Evolutionary conservation across 441 rosid species (phyloP).

Genomic region (Dalechampia spathulata): DNA sequence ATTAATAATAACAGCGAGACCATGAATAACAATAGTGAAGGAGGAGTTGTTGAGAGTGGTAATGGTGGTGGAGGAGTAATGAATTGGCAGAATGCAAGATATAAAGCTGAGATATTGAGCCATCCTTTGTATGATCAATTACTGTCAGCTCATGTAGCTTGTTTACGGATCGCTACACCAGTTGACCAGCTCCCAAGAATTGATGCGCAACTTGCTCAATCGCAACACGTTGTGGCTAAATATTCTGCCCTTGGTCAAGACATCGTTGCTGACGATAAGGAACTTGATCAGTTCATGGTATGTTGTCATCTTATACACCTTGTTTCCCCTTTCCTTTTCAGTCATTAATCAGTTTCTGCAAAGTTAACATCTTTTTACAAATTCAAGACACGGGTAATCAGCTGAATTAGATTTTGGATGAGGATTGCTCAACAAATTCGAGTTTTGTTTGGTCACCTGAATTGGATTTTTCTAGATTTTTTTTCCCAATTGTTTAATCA

Average conservation of each 20-base stretch:
- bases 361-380: background rate
- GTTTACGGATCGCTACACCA: constrained; percentile 92
- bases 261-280: constrained; percentile 71
- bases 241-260: constrained; percentile 80
- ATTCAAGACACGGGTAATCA: constrained; percentile 3
- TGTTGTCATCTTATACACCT: background rate
- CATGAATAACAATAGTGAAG: constrained; percentile 28
- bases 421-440: background rate
- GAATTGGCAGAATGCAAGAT: constrained; percentile 87
- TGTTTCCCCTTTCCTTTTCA: background rate
- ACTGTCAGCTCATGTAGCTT: constrained; percentile 88
- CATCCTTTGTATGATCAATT: constrained; percentile 94
- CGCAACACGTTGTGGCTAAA: constrained; percentile 84
- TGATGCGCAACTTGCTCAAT: constrained; percentile 94
- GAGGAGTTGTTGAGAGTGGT: constrained; percentile 22
- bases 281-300: constrained; percentile 99
- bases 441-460: background rate
- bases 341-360: background rate
- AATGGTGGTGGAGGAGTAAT: constrained; percentile 39
- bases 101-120: constrained; percentile 75
- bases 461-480: constrained; percentile 2
- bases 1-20: constrained; percentile 24
- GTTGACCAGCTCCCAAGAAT: constrained; percentile 96
- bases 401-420: background rate
- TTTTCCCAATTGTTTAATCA: too few relatives aligned